Base-by-base conservation (phyloP, 805 yeast species). In the Clavispora fructus region DNA sequence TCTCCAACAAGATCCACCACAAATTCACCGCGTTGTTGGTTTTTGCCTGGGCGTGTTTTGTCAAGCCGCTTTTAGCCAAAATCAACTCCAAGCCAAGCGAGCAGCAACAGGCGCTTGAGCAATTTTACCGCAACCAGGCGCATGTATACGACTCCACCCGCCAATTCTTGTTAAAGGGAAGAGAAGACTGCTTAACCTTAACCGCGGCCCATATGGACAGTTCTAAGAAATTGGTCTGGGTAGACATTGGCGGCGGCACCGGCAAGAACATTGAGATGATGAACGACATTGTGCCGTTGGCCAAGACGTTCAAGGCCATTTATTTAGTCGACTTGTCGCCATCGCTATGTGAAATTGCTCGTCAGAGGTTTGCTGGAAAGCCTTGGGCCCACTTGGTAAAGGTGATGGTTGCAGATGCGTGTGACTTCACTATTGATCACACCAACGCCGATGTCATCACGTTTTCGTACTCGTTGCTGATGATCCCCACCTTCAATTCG, bases 211-310 rank as follows among this genome's bases (percentile, higher is more conserved):
- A 85, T 61, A 64, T 83, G 35, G 29, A 31, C 29, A 32, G 59
- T 50, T 51, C 59, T 31, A 69, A 67, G 43, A 63, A 62, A 26
- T 65, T 83, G 39, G 80, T 83, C 39, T 85, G 91, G 91, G 73
- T 85, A 42, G 91, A 85, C 60, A 77, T 87, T 58, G 95, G 95
- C 42, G 95, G 95, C 29, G 95, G 95, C 23, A 87, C 95, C 6
- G 95, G 95, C 41, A 74, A 81, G 64, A 87, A 87, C 65, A 83
- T 87, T 56, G 94, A 87, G 64, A 74, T 76, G 56, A 87, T 87
- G 95, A 71, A 83, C 60, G 60, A 69, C 38, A 66, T 80, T 40
- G 65, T 77, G 42, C 73, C 80, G 12, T 62, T 82, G 38, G 53
- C 67, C 27, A 48, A 56, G 10, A 65, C 71, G 52, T 87, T 87